Evolutionary conservation across 768 basidiomycete species (phyloP).

Genomic region (Sutorius australiensis): DNA sequence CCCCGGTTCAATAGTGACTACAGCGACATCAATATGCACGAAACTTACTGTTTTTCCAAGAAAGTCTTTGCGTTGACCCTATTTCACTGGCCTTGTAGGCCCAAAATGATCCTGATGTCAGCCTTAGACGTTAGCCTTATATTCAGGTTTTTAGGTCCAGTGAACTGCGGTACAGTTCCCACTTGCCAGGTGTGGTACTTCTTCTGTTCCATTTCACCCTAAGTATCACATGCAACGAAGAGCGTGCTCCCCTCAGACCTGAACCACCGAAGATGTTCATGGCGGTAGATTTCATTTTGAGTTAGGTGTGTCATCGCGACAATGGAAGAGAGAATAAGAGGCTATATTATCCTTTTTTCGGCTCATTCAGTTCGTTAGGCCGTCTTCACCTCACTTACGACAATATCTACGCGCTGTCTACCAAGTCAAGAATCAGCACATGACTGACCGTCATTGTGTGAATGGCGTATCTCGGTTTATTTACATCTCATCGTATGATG

Average conservation of each 20-base stretch:
- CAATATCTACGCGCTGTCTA: neutral
- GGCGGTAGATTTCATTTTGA: neutral
- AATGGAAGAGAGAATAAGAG: neutral
- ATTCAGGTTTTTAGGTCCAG: neutral
- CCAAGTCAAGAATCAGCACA: too few species aligned
- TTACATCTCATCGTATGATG: neutral
- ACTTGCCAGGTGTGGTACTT: neutral
- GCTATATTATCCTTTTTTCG: neutral
- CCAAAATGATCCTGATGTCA: neutral
- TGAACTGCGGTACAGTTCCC: neutral
- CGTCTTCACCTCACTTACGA: neutral
- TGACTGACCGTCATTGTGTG: neutral
- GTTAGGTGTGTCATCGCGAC: neutral
- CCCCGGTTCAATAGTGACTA: neutral
- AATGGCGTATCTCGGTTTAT: constrained; percentile 1
- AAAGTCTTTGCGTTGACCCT: too few species aligned
- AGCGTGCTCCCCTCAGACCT: too few species aligned
- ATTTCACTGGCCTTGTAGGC: too few species aligned
- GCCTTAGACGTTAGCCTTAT: neutral
- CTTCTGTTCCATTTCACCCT: neutral
- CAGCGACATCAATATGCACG: neutral
- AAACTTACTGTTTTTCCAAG: too few species aligned
- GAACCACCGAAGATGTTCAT: neutral
- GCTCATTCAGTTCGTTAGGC: too few species aligned
- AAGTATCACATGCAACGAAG: neutral